Conservation (phyloP, 2,329 filamentous ascomycete species). For the Ustulina deusta region DNA sequence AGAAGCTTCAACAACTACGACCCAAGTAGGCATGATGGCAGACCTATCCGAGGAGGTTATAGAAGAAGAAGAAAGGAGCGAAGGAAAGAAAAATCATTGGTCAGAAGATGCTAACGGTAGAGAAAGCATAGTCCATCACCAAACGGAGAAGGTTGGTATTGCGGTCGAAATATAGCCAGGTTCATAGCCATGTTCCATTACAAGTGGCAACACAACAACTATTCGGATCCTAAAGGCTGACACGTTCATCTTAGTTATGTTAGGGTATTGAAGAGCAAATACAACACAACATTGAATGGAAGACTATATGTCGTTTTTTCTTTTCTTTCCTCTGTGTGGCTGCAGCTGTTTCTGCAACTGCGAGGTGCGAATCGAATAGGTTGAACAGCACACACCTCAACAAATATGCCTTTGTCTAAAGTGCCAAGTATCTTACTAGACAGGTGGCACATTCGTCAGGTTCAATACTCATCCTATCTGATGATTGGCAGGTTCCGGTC, state of each 20-base stretch:
- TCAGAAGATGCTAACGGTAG: not conserved
- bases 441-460: not conserved
- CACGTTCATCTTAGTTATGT: not conserved
- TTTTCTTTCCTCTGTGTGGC: not conserved
- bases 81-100: not conserved
- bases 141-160: conserved; percentile 1
- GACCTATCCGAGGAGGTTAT: not conserved
- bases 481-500: not conserved
- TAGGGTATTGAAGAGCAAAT: conserved; percentile 5
- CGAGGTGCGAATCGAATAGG: not conserved
- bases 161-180: not conserved
- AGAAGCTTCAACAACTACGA: not conserved
- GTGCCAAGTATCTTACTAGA: not conserved
- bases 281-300: conserved; percentile 7
- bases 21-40: not conserved
- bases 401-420: not conserved
- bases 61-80: not conserved
- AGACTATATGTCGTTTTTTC: not conserved
- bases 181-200: not conserved
- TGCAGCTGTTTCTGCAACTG: not conserved
- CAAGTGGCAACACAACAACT: conserved; percentile 4
- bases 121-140: not conserved
- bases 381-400: not conserved
- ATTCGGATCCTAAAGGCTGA: conserved; percentile 7
- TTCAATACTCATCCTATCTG: not conserved